These are phyloP conservation scores for Colletotrichum sp. DNA, from an alignment of 2,329 filamentous ascomycete species.

Conservation along the genomic window DNA sequence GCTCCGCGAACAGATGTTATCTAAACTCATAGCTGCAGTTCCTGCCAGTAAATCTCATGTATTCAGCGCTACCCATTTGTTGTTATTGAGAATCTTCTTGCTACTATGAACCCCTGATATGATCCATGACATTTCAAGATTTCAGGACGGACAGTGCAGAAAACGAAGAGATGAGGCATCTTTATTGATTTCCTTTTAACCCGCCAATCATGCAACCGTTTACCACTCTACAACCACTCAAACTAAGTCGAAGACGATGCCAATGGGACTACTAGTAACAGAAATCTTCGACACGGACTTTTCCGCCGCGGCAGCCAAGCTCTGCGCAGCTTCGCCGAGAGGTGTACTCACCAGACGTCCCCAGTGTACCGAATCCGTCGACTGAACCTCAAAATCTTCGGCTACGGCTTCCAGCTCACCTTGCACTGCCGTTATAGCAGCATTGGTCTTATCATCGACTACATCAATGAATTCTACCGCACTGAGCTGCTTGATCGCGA, in stretches of 20 bases:
- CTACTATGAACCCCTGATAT: too few species aligned
- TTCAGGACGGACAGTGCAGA: too few species aligned
- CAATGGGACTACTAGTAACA: not conserved
- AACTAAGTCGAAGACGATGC: not conserved
- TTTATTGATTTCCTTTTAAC: too few species aligned
- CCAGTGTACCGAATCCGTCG: not conserved
- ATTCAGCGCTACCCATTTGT: accelerated
- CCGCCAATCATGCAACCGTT: too few species aligned
- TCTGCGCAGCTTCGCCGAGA: not conserved
- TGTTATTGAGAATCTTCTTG: too few species aligned
- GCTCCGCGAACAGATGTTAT: too few species aligned
- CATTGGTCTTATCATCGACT: not conserved
- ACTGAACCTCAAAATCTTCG: not conserved
- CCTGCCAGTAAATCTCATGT: accelerated
- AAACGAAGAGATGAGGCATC: too few species aligned
- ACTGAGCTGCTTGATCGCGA: not conserved
- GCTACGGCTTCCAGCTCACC: not conserved
- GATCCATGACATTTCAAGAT: too few species aligned
- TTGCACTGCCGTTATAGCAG: not conserved
- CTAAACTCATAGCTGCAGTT: too few species aligned
- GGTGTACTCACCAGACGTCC: not conserved
- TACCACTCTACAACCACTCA: not conserved
- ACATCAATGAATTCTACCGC: not conserved
- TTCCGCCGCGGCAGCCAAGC: not conserved
- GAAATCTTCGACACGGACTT: not conserved